Percentiles rank a stretch among this genome's conserved stretches.
Evolutionary conservation across 177 flowering plant species (phyloP).

Genomic region (Telopea speciosissima): DNA sequence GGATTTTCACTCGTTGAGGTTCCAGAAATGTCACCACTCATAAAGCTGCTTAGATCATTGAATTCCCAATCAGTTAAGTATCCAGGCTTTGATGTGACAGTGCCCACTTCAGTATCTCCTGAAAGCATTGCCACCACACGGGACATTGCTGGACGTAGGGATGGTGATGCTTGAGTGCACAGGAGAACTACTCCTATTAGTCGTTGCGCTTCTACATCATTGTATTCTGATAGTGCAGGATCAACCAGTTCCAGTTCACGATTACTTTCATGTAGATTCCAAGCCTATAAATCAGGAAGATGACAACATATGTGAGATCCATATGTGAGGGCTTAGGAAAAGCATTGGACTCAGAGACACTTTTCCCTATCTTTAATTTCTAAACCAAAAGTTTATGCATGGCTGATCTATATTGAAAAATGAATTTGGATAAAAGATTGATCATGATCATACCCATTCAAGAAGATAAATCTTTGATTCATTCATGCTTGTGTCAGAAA

Average conservation of each 20-base stretch:
- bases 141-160: constrained; percentile 45
- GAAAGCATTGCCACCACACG: constrained; percentile 51
- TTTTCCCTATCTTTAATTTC: too few relatives aligned
- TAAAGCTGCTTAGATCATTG: constrained; percentile 27
- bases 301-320: background rate
- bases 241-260: constrained; percentile 38
- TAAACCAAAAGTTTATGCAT: background rate
- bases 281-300: constrained; percentile 30
- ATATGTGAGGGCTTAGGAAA: too few relatives aligned
- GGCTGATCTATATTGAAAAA: background rate
- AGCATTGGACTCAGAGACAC: too few relatives aligned
- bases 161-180: constrained; percentile 56
- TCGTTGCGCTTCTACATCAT: constrained; percentile 36
- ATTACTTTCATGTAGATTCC: constrained; percentile 39
- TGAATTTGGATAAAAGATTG: background rate
- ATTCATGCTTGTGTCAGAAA: constrained; percentile 39
- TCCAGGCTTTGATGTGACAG: constrained; percentile 23
- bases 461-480: constrained; percentile 43
- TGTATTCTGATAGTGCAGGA: constrained; percentile 22
- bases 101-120: constrained; percentile 46
- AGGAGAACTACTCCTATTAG: constrained; percentile 39
- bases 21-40: constrained; percentile 8
- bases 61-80: constrained; percentile 26
- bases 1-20: background rate
- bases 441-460: constrained; percentile 43